Evolutionary conservation across 441 rosid genomes (phyloP).

Genomic region (Mallotus repandus): DNA sequence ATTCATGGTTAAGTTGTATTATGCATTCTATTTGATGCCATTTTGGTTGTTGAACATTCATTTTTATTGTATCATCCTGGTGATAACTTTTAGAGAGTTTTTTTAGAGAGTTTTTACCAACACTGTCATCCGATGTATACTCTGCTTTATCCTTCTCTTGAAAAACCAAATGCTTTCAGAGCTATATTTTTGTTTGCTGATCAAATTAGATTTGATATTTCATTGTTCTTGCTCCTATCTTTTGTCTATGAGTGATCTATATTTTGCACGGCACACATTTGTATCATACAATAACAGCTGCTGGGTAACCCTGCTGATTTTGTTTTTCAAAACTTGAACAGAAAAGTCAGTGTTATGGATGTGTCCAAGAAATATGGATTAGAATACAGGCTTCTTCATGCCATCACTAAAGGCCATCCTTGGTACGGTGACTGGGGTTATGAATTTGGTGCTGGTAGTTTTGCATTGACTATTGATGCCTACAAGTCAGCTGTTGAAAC

Average conservation of each 20-base stretch:
- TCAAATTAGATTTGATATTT: neutral
- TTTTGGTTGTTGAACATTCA: neutral
- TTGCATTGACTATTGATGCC: slow-evolving; percentile 46
- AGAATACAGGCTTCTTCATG: slow-evolving; percentile 66
- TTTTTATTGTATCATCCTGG: neutral
- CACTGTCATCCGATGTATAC: neutral
- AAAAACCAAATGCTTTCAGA: neutral
- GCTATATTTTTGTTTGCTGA: neutral
- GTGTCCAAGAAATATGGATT: slow-evolving; percentile 61
- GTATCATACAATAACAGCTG: neutral
- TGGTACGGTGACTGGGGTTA: slow-evolving; percentile 88
- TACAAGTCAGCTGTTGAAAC: slow-evolving; percentile 50
- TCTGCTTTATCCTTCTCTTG: neutral
- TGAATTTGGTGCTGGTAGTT: slow-evolving; percentile 71
- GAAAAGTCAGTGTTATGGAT: slow-evolving; percentile 75
- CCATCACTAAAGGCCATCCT: slow-evolving; percentile 51
- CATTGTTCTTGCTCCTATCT: neutral
- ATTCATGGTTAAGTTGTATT: neutral
- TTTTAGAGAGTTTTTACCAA: neutral
- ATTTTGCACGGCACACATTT: neutral
- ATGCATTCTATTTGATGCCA: neutral
- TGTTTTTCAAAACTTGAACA: slow-evolving; percentile 24
- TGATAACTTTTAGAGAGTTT: too few relatives aligned
- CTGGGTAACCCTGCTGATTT: slow-evolving; percentile 10
- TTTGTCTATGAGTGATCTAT: neutral